Percentiles rank a stretch among this genome's conserved stretches.
Evolutionary conservation across 2,329 filamentous ascomycete genomes (phyloP).

Genomic region (Leptographium flavum): DNA sequence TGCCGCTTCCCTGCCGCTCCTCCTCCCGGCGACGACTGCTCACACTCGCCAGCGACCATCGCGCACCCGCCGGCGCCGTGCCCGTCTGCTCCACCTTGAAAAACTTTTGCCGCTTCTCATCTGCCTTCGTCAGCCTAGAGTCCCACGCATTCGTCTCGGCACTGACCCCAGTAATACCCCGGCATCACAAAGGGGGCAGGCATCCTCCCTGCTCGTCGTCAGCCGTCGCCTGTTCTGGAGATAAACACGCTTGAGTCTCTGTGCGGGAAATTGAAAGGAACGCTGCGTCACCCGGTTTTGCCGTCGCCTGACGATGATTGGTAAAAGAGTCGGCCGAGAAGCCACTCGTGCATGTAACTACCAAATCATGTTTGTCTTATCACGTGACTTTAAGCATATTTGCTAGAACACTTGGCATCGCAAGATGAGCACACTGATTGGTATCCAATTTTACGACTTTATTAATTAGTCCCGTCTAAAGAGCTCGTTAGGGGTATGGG

Average conservation of each 20-base stretch:
- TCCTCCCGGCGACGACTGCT: neutral
- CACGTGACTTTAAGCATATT: neutral
- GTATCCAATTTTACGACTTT: conserved; percentile 23
- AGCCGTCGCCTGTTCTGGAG: neutral
- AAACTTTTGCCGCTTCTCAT: conserved; percentile 44
- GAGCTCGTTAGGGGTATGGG: conserved; percentile 13
- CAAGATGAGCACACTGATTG: too few relatives aligned
- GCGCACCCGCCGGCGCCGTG: conserved; percentile 29
- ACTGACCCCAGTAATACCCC: conserved; percentile 39
- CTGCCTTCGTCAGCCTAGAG: conserved; percentile 20
- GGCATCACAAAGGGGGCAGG: conserved; percentile 24
- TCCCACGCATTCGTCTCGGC: neutral
- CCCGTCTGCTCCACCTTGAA: conserved; percentile 47
- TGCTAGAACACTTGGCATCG: neutral
- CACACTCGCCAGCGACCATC: conserved; percentile 33
- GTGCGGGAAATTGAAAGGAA: too few relatives aligned
- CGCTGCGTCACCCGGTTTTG: too few relatives aligned
- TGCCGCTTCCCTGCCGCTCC: neutral
- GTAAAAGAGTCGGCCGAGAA: too few relatives aligned
- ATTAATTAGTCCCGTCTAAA: conserved; percentile 25
- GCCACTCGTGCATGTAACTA: too few relatives aligned
- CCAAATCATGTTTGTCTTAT: too few relatives aligned
- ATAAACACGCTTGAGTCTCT: too few relatives aligned
- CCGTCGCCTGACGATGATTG: too few relatives aligned
- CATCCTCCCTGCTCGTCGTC: conserved; percentile 1